phyloP scores from a whole-genome alignment of 768 basidiomycete genomes.

The Amanita inopinata region DNA sequence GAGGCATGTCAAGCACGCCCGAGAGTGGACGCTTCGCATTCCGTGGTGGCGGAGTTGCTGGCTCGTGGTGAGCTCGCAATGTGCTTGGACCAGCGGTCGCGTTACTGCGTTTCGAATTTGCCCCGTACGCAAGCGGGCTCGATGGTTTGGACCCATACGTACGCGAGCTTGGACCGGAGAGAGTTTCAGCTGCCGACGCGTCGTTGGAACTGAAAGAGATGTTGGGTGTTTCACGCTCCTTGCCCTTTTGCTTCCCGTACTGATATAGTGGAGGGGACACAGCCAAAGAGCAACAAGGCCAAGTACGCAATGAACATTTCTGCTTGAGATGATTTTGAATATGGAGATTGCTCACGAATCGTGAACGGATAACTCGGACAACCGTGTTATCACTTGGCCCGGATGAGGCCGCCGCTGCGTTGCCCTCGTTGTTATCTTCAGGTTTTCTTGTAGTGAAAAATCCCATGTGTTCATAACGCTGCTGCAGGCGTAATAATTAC shows the following conservation, averaged over 20 bases:
- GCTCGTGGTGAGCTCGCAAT: conserved; percentile 17
- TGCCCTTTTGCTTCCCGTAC: conserved; percentile 52
- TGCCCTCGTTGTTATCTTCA: conserved; percentile 29
- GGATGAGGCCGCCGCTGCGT: conserved; percentile 16
- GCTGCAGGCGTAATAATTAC: too few species aligned
- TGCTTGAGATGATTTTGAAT: not conserved
- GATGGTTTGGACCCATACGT: conserved; percentile 15
- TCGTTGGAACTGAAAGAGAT: conserved; percentile 21
- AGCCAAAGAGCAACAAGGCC: conserved; percentile 5
- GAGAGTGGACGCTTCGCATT: conserved; percentile 10
- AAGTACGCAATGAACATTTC: not conserved
- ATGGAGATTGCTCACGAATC: conserved; percentile 32
- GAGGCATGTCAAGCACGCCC: conserved; percentile 7
- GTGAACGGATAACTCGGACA: conserved; percentile 48
- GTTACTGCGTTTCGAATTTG: conserved; percentile 11
- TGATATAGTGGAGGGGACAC: too few species aligned
- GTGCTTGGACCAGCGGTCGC: conserved; percentile 18
- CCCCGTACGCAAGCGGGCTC: conserved; percentile 17
- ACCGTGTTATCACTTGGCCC: conserved; percentile 33
- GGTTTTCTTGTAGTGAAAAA: conserved; percentile 43
- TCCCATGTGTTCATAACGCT: conserved; percentile 39
- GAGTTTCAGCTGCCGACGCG: conserved; percentile 26
- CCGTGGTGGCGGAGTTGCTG: conserved; percentile 15
- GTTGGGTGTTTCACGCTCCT: conserved; percentile 34
- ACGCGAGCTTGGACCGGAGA: conserved; percentile 23